Percentiles rank a stretch among this genome's conserved stretches.
Conservation (phyloP, 208 protist genomes). For the Acanthamoeba triangularis region DNA sequence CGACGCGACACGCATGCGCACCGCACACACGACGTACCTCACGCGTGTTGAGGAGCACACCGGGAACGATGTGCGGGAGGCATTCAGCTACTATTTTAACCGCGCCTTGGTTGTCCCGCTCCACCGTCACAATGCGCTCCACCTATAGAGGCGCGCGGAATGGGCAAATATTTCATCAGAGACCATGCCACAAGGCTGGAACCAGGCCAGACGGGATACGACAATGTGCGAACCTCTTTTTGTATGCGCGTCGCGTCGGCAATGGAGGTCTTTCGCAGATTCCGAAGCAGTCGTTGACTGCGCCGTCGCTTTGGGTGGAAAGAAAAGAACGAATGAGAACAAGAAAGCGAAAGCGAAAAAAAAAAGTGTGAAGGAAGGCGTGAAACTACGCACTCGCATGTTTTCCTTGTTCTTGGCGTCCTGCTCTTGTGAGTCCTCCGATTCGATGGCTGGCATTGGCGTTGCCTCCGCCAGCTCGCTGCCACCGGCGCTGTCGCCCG, state of each 20-base stretch:
- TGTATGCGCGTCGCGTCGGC: slow-evolving; percentile 26
- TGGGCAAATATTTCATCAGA: background rate
- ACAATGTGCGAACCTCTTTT: background rate
- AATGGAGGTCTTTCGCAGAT: background rate
- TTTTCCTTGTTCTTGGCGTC: background rate
- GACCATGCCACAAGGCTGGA: background rate
- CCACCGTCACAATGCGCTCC: slow-evolving; percentile 71
- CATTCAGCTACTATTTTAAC: slow-evolving; percentile 84
- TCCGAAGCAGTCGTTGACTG: background rate
- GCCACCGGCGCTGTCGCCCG: no score
- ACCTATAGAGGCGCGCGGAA: background rate
- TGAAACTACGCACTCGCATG: background rate
- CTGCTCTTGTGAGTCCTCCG: background rate
- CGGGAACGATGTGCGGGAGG: slow-evolving; percentile 87
- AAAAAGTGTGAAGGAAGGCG: background rate
- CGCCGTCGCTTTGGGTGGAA: background rate
- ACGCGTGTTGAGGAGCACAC: slow-evolving; percentile 88
- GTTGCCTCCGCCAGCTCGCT: background rate
- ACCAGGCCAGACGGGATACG: background rate
- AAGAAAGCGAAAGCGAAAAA: background rate
- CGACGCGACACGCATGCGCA: no score
- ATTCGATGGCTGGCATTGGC: background rate
- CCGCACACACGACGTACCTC: slow-evolving; percentile 76
- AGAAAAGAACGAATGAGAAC: no score
- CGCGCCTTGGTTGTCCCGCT: slow-evolving; percentile 79